phyloP scores from a whole-genome alignment of 2,329 filamentous ascomycete species.

The Paracorniculantispora psalliotae region DNA sequence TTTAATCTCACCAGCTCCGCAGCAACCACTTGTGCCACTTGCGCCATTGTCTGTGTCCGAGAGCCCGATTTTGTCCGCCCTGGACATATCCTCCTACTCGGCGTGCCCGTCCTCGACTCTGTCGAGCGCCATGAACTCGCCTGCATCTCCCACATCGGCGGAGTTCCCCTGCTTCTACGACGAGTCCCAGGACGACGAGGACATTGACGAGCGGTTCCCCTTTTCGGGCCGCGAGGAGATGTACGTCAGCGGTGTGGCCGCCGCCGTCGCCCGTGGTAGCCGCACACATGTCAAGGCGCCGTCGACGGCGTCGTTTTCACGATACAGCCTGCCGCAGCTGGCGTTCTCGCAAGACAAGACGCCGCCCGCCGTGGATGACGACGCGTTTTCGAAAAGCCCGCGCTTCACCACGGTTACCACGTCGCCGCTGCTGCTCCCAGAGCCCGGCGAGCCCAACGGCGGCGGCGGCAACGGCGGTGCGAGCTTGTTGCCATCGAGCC shows the following conservation, averaged over 20 bases:
- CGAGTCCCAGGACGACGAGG: background rate
- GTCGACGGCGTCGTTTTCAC: slow-evolving; percentile 1
- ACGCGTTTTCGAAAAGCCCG: background rate
- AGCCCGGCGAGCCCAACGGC: slow-evolving; percentile 14
- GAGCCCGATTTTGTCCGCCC: background rate
- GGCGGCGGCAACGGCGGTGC: background rate
- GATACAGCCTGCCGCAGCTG: slow-evolving; percentile 4
- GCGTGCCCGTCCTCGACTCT: background rate
- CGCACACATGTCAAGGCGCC: background rate
- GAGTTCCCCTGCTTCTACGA: background rate
- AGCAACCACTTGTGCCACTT: background rate
- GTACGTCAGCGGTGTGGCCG: background rate
- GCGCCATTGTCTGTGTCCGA: background rate
- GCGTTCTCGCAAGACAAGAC: background rate
- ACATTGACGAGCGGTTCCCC: background rate
- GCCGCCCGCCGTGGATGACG: background rate
- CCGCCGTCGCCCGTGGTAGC: too few species aligned
- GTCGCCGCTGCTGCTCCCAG: slow-evolving; percentile 24
- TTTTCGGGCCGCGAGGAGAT: background rate
- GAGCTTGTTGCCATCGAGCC: slow-evolving; percentile 23
- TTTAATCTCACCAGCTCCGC: background rate
- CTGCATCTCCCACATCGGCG: background rate
- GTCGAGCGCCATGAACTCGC: slow-evolving; percentile 8
- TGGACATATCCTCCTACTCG: background rate
- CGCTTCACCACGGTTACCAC: slow-evolving; percentile 20